Evolutionary conservation across 495 filamentous ascomycete species (phyloP), one percentile per base, ranked within the genome.

Genomic region (Massariosphaeria phaeospora): DNA sequence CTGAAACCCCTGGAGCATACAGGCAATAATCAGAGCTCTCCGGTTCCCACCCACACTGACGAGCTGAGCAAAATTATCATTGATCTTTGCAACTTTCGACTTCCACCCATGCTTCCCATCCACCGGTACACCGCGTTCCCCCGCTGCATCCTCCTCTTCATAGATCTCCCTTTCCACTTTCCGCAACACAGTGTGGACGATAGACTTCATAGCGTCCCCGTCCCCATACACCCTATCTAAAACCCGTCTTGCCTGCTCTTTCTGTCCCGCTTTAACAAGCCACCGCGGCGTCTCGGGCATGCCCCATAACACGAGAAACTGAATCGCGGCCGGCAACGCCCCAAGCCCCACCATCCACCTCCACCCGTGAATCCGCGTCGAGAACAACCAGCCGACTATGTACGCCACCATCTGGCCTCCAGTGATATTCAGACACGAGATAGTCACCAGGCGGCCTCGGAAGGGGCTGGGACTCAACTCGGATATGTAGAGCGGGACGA

Each of bases 331-430:
- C 0, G 91, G 91, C 42, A 83, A 47, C 23, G 85, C 88, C 2
- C 91, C 91, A 9, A 96, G 70, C 0, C 91, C 91, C 0, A 96
- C 88, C 76, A 94, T 87, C 82, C 85, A 94, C 50, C 90, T 73
- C 91, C 91, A 96, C 18, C 85, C 88, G 12, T 78, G 79, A 31
- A 69, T 64, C 49, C 76, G 72, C n/a, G 75, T 73, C 15, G 74
- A 78, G 35, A 77, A 84, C 8, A 75, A 65, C 82, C 80, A 94
- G 1, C 81, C 89, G 33, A 87, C 70, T 21, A 89, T 66, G 64
- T 96, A 96, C 6, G 90, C 89, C 13, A 93, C 75, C 1, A 95
- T 85, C 67, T 95, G 89, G 0, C 91, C 91, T 15, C 83, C 71
- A 0, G 90, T 95, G 36, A 95, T 85, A 45, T 89, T 85, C n/a